These are phyloP conservation scores for Citrus glauca DNA, from an alignment of 345 rosid genomes.

Conservation along the genomic window DNA sequence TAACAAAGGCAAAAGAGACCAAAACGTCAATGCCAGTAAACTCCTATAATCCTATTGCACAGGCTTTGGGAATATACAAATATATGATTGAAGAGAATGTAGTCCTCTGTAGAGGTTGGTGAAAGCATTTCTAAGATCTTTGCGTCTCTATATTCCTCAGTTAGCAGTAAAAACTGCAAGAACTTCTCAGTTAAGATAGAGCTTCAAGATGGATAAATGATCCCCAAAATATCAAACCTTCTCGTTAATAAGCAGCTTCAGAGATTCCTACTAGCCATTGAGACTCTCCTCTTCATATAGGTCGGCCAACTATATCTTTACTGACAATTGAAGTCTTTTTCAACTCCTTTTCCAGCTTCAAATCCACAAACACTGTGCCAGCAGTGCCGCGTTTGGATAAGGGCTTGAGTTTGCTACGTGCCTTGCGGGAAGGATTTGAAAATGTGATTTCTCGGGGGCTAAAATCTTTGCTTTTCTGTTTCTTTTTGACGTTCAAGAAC, in stretches of 20 bases:
- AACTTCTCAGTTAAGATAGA: not conserved
- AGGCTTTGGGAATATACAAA: not conserved
- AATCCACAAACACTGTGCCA: constrained; percentile 11
- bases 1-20: not conserved
- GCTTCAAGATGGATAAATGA: not conserved
- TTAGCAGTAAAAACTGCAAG: constrained; percentile 1
- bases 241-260: not conserved
- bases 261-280: not conserved
- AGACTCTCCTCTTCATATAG: constrained; percentile 15
- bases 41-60: not conserved
- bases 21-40: not conserved
- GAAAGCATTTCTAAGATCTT: not conserved
- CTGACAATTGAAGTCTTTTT: constrained; percentile 3
- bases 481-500: constrained; percentile 36
- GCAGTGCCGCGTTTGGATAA: constrained; percentile 6
- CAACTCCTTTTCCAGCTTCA: constrained; percentile 2
- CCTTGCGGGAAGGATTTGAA: constrained; percentile 26
- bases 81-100: not conserved
- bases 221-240: not conserved
- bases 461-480: constrained; percentile 25
- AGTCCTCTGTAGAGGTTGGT: not conserved
- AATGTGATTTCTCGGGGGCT: constrained; percentile 21
- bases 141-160: not conserved
- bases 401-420: constrained; percentile 24
- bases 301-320: not conserved